Evolutionary conservation across 2,329 filamentous ascomycete species (phyloP), one percentile per base, ranked within the genome.

Genomic region (Pyricularia sp.): DNA sequence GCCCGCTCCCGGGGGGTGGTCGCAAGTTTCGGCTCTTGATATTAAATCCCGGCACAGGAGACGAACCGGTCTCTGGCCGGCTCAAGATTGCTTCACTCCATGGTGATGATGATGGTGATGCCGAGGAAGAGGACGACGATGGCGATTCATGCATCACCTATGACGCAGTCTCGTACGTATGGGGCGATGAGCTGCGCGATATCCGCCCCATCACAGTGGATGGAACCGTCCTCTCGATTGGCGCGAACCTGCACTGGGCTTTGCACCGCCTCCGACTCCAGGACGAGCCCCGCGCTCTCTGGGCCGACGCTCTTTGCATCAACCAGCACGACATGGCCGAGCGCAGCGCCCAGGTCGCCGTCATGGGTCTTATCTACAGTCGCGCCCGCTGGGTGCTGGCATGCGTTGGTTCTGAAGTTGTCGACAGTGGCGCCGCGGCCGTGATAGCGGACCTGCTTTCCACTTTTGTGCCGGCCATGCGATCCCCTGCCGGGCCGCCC

Each of bases 231-330:
- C 4, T 65, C 11, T 30, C 33, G 10, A 25, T 65, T 10, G 33
- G 30, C 10, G 30, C 30, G 30, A 65, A 65, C 20, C 64, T 65
- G 30, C 33, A 33, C 64, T 36, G 30, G 65, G 65, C 65, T n/a
- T 33, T 66, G 23, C 25, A 26, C 23, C 33, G 25, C 65, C 36
- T 66, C 31, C 23, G 65, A 25, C 65, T 31, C 20, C 25, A 30
- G 4, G 33, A 66, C 33, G 50, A 36, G 28, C 25, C 61, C 23
- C 61, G 61, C 25, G 61, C 28, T 12, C 25, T 69, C 4, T 70
- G 69, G 69, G 66, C 36, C 6, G 69, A 70, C 26, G 69, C 69
- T 7, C 26, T 70, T 30, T 70, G 69, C 69, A 70, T 70, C 31
- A 67, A 70, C 64, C 69, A 70, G 64, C 30, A 26, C 4, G 67